Evolutionary conservation across 225 moss, liverwort and hornwort genomes (phyloP), one percentile per base, ranked within the genome.

Genomic region (Lunularia cruciata): DNA sequence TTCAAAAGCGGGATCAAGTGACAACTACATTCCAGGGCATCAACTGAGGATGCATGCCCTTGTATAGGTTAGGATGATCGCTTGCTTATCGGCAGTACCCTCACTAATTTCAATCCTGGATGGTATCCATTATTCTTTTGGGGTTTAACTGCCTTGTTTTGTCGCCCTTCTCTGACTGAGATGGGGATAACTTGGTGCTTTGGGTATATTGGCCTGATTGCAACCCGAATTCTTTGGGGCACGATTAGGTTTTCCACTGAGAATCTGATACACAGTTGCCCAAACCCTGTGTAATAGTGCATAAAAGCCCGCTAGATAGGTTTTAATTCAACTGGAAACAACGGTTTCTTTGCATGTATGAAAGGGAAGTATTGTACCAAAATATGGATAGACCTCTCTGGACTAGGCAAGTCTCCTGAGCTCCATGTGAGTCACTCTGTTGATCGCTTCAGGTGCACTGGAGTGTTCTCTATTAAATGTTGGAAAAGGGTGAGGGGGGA

Each of bases 241-340:
- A 15, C 14, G 57, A 23, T 3, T 31, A 30, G 23, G 25, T n/a
- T 27, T 19, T 18, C 37, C 22, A n/a, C 26, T 11, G 27, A 72
- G 37, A 51, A 9, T 0, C 35, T 37, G 23, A 53, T 53, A 6
- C 45, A 26, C 45, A 25, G 34, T 57, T 52, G 19, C 48, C 48
- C 45, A 15, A 34, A 32, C 54, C 66, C 53, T 52, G 45, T 72
- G 77, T 59, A 67, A 31, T 40, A 72, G 53, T 61, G 43, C 61
- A 52, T 39, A 13, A 40, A 32, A 58, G 23, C 59, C 32, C 27
- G 46, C 47, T 49, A 60, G 43, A 11, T 60, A 61, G 54, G 37
- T 38, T 49, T 43, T 42, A 52, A 31, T 59, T 72, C 19, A 42
- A 42, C 18, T 35, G 37, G 39, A 54, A 70, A 46, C 27, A 36